Base-by-base conservation (phyloP, 441 rosid genomes). In the Metrosideros polymorpha region DNA sequence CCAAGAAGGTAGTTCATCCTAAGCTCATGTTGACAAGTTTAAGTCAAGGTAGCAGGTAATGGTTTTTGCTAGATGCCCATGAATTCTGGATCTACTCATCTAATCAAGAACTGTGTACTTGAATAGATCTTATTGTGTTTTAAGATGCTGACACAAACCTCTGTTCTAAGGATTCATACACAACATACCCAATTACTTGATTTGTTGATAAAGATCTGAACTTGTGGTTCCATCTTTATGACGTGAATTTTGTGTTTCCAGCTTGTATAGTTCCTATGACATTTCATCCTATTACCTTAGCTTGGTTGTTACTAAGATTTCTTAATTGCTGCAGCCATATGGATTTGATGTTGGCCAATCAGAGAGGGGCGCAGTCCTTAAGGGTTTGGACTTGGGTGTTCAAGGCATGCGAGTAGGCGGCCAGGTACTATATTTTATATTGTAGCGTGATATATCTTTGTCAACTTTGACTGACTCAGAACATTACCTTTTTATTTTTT, bases 271-370 rank as follows among this genome's bases (percentile, higher is more conserved):
- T 6, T 66, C 24, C 79, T 22, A 35, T 66, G 79, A 47, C 45
- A 35, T 35, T 19, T 35, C 79, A 35, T 66, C 79, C 79, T 4
- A 35, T 66, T 27, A 22, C 77, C 9, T 66, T 19, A 66, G 76
- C 51, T 75, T 51, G 47, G 25, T 10, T 47, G 59, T 32, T n/a
- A 24, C 77, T 29, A n/a, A 30, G 53, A 35, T 85, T 85, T 45
- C 87, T 88, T 45, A 85, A 84, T 75, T 87, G 76, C 13, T 91
- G 91, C 94, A 96, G 99, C 98, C 98, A 84, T 97, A 97, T 84
- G 99, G 99, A 61, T 96, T 97, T 90, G 98, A 97, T 86, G 95
- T 97, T 83, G 98, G 99, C 24, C 96, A 97, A 89, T 97, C 99
- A 14, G 98, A 97, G 90, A 95, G 89, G 84, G 99, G 99, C 85